Percentiles rank a stretch among this genome's conserved stretches.
These are phyloP conservation scores for Tubosaeta sp. DNA, from an alignment of 768 basidiomycete genomes.

Conservation along the genomic window DNA sequence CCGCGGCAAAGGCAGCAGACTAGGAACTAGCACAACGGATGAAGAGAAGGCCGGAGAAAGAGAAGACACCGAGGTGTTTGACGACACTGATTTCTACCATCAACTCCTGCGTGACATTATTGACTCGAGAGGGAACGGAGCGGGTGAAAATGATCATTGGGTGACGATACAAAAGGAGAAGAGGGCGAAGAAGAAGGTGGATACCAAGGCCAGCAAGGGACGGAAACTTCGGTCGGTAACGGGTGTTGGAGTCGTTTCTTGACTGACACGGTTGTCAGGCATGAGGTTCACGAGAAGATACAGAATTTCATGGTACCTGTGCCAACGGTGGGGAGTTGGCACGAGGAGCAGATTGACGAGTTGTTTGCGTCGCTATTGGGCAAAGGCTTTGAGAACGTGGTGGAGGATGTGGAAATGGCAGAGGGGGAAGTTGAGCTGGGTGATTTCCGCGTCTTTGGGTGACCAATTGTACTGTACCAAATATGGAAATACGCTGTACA, in stretches of 20 bases:
- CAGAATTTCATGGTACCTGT: conserved; percentile 97
- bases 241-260: background rate
- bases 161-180: conserved; percentile 59
- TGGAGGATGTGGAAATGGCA: conserved; percentile 23
- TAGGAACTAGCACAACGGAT: conserved; percentile 33
- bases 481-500: conserved; percentile 20
- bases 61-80: conserved; percentile 55
- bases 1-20: conserved; percentile 44
- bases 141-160: conserved; percentile 55
- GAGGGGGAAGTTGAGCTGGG: conserved; percentile 32
- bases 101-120: conserved; percentile 89
- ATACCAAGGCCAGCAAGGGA: conserved; percentile 94
- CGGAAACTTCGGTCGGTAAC: conserved; percentile 73
- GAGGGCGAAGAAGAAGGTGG: conserved; percentile 83
- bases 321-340: conserved; percentile 66
- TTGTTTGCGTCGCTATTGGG: conserved; percentile 87
- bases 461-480: conserved; percentile 24
- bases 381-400: conserved; percentile 51
- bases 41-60: conserved; percentile 35
- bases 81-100: conserved; percentile 93
- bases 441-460: conserved; percentile 62
- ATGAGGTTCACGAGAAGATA: conserved; percentile 92
- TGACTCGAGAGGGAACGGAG: conserved; percentile 51
- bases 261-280: conserved; percentile 43
- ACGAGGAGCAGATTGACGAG: conserved; percentile 95